phyloP scores from a whole-genome alignment of 495 filamentous ascomycete species.

The Aspergillus coremiiformis region DNA sequence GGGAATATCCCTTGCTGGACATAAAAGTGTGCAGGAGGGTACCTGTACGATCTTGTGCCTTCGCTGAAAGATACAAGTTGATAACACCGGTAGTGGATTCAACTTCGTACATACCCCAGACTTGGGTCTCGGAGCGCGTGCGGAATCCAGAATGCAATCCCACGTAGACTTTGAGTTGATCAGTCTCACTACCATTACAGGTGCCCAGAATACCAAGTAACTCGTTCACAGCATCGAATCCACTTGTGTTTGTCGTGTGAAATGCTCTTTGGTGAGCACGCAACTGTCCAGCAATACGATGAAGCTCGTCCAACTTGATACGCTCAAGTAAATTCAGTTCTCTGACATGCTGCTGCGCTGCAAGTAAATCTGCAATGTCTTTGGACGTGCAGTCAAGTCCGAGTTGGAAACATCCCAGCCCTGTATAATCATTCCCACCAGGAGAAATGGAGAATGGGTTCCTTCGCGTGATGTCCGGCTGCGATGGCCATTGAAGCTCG shows the following conservation, averaged over 20 bases:
- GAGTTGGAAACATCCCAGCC: conserved; percentile 16
- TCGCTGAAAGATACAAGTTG: conserved; percentile 49
- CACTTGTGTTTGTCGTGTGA: conserved; percentile 1
- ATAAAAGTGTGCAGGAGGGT: conserved; percentile 51
- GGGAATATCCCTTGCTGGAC: conserved; percentile 27
- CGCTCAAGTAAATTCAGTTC: conserved; percentile 10
- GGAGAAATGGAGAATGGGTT: conserved; percentile 12
- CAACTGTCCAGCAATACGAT: neutral
- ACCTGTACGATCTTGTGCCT: conserved; percentile 39
- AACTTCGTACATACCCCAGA: conserved; percentile 48
- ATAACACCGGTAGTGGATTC: conserved; percentile 39
- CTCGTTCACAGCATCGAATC: conserved; percentile 18
- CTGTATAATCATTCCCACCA: conserved; percentile 7
- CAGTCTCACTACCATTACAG: conserved; percentile 11
- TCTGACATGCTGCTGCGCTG: conserved; percentile 9
- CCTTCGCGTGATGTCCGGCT: conserved; percentile 1
- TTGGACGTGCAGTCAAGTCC: conserved; percentile 11
- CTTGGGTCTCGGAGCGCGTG: conserved; percentile 37
- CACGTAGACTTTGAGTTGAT: conserved; percentile 32
- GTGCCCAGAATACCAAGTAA: conserved; percentile 21
- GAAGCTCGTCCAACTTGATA: conserved; percentile 7
- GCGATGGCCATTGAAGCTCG: conserved; percentile 7
- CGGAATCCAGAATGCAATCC: conserved; percentile 51
- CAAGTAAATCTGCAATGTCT: conserved; percentile 11
- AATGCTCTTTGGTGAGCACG: conserved; percentile 16